Evolutionary conservation across 129 eudicot species (phyloP).

Genomic region (sunflower (Helianthus annuus)): DNA sequence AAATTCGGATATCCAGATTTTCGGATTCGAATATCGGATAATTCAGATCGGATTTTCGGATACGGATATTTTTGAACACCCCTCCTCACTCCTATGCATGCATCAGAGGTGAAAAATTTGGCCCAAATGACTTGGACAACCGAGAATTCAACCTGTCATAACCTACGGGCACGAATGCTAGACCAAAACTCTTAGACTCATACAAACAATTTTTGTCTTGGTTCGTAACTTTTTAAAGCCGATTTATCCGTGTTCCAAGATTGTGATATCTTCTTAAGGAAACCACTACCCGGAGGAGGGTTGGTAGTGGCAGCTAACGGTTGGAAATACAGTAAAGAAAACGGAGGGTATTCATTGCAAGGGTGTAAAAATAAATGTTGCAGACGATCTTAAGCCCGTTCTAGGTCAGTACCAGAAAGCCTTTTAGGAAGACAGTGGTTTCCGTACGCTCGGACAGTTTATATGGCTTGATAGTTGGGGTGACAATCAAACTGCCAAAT

Average conservation of each 20-base stretch:
- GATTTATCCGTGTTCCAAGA: slow-evolving; percentile 35
- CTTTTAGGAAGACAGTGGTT: slow-evolving; percentile 40
- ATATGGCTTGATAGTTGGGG: slow-evolving; percentile 37
- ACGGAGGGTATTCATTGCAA: slow-evolving; percentile 25
- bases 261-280: slow-evolving; percentile 29
- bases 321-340: slow-evolving; percentile 18
- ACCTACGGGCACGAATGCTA: too few relatives aligned
- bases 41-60: too few relatives aligned
- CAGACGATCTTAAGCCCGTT: slow-evolving; percentile 29
- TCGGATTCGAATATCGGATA: too few relatives aligned
- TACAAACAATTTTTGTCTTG: too few relatives aligned
- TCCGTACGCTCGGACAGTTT: slow-evolving; percentile 16
- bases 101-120: too few relatives aligned
- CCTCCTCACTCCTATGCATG: too few relatives aligned
- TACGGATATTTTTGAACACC: too few relatives aligned
- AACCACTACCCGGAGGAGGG: slow-evolving; percentile 24
- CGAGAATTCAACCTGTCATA: too few relatives aligned
- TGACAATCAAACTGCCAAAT: slow-evolving; percentile 22
- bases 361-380: slow-evolving; percentile 27
- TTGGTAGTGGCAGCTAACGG: slow-evolving; percentile 32
- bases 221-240: too few relatives aligned
- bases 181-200: too few relatives aligned
- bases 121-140: too few relatives aligned
- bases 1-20: too few relatives aligned
- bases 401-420: slow-evolving; percentile 20